Conservation (phyloP, 208 protist species). For the Herpetomonas muscarum region DNA sequence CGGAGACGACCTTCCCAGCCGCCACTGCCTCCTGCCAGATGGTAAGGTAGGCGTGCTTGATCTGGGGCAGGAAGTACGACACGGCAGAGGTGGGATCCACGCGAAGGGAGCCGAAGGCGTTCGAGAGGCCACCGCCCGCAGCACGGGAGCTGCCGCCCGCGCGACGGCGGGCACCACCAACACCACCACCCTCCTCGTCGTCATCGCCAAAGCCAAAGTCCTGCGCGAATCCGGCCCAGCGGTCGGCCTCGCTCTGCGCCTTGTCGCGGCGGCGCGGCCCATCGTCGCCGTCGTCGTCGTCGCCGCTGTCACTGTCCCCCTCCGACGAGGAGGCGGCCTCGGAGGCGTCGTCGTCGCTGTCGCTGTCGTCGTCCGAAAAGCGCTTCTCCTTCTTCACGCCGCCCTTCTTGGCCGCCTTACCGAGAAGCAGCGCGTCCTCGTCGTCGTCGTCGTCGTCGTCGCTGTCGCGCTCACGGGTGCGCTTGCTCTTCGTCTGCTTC, state of each 20-base stretch:
- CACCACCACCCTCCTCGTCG: slow-evolving; percentile 5
- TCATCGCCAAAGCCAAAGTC: neutral
- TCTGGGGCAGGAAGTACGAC: slow-evolving; percentile 44
- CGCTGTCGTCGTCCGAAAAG: slow-evolving; percentile 6
- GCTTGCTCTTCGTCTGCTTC: slow-evolving; percentile 17
- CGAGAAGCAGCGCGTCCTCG: neutral
- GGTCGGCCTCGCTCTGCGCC: slow-evolving; percentile 1
- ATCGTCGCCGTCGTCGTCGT: slow-evolving; percentile 9
- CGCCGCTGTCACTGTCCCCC: neutral
- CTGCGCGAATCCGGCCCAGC: slow-evolving; percentile 7
- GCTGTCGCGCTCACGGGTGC: slow-evolving; percentile 3
- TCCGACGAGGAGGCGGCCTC: neutral
- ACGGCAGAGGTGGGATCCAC: slow-evolving; percentile 24
- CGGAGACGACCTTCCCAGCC: slow-evolving; percentile 33
- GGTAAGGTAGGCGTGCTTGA: slow-evolving; percentile 44
- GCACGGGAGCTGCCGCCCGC: neutral
- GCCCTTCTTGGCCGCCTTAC: slow-evolving; percentile 3
- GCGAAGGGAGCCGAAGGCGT: slow-evolving; percentile 7
- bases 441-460: slow-evolving; percentile 8
- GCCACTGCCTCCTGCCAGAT: slow-evolving; percentile 29
- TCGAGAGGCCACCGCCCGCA: slow-evolving; percentile 1
- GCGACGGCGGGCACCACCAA: neutral
- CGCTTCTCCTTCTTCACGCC: slow-evolving; percentile 7
- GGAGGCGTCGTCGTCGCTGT: slow-evolving; percentile 1
- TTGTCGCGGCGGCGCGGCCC: neutral